These are phyloP conservation scores for Aspergillus latus DNA, from an alignment of 2,329 filamentous ascomycete genomes.

Conservation along the genomic window DNA sequence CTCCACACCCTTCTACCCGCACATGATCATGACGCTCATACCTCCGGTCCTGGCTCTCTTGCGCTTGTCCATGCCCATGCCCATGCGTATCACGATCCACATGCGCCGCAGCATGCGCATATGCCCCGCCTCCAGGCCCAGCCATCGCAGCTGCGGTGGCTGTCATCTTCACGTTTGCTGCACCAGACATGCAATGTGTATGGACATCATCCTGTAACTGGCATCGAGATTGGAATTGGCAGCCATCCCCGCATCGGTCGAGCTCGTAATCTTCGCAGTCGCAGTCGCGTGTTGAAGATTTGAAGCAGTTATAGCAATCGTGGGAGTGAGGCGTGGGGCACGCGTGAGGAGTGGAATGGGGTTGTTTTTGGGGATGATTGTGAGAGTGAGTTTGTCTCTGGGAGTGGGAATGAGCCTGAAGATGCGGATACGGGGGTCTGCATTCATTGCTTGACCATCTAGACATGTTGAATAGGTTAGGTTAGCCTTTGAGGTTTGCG, in stretches of 20 bases:
- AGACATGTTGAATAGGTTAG: not conserved
- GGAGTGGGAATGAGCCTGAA: not conserved
- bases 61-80: not conserved
- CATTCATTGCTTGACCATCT: not conserved
- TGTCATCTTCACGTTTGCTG: not conserved
- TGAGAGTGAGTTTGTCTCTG: not conserved
- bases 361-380: not conserved
- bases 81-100: not conserved
- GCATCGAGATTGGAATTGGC: not conserved
- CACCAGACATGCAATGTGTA: not conserved
- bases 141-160: not conserved
- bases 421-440: not conserved
- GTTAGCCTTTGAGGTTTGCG: not conserved
- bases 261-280: not conserved
- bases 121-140: not conserved
- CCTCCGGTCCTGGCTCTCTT: not conserved
- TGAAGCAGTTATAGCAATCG: not conserved
- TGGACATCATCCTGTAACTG: not conserved
- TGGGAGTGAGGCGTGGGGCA: not conserved
- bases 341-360: not conserved
- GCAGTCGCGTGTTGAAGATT: not conserved
- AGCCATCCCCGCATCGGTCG: not conserved
- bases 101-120: conserved; percentile 7
- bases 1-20: not conserved
- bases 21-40: not conserved